Evolutionary conservation across 371 early-diverging fungal species (phyloP).

Genomic region (Mortierella sp.): DNA sequence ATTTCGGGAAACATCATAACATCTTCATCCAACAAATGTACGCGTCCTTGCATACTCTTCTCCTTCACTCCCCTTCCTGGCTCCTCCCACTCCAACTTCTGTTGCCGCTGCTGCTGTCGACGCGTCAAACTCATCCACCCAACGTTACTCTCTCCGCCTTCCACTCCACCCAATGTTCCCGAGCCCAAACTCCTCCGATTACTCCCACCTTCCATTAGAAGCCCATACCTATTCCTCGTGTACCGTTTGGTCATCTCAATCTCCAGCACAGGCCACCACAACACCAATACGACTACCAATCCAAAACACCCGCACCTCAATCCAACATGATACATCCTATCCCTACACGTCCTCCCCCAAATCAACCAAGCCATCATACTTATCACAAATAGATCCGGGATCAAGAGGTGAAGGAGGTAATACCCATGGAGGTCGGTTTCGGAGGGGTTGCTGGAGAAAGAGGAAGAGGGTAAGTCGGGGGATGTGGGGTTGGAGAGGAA

Average conservation of each 20-base stretch:
- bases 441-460: background rate
- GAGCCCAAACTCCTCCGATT: background rate
- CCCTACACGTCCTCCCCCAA: background rate
- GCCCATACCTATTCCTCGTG: constrained; percentile 10
- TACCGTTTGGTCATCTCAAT: background rate
- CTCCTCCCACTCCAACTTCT: too few species aligned
- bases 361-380: constrained; percentile 13
- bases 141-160: background rate
- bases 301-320: background rate
- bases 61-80: too few species aligned
- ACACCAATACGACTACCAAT: background rate
- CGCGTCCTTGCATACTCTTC: too few species aligned
- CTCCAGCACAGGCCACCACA: constrained; percentile 21
- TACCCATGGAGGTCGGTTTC: constrained; percentile 14
- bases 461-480: background rate
- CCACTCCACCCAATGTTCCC: too few species aligned
- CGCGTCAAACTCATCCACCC: too few species aligned
- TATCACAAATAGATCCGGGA: constrained; percentile 7
- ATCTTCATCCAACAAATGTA: too few species aligned
- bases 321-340: background rate
- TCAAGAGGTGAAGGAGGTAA: background rate
- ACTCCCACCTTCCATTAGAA: background rate
- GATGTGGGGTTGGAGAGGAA: background rate
- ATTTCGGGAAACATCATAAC: too few species aligned
- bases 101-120: too few species aligned